These are phyloP conservation scores for Penstemon newberryi DNA, from an alignment of 257 asterid genomes.

Conservation along the genomic window DNA sequence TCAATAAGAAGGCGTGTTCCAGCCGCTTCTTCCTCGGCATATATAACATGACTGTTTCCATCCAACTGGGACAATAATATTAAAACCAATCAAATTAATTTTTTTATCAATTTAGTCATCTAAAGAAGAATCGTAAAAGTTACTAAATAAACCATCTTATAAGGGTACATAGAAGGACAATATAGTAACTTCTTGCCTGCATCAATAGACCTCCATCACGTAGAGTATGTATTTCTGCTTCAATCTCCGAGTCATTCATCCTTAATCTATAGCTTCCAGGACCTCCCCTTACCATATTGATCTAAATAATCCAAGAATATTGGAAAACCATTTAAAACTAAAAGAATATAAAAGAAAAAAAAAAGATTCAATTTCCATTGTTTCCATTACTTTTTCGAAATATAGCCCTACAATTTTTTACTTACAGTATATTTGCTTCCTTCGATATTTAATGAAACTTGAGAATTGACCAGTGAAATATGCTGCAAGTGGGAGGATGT, in stretches of 20 bases:
- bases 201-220: slow-evolving; percentile 96
- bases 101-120: slow-evolving; percentile 15
- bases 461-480: slow-evolving; percentile 91
- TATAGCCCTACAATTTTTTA: slow-evolving; percentile 20
- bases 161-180: slow-evolving; percentile 19
- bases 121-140: slow-evolving; percentile 17
- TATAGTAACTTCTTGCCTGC: slow-evolving; percentile 69
- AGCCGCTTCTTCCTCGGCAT: slow-evolving; percentile 99
- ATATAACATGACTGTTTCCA: slow-evolving; percentile 92
- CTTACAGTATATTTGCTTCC: slow-evolving; percentile 99
- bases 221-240: slow-evolving; percentile 96
- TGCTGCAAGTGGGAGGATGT: slow-evolving; percentile 68
- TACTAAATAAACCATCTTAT: slow-evolving; percentile 14
- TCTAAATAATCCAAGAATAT: slow-evolving; percentile 36
- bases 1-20: slow-evolving; percentile 99
- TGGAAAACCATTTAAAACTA: slow-evolving; percentile 10
- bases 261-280: slow-evolving; percentile 88
- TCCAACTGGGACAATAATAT: slow-evolving; percentile 63
- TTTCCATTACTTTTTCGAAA: slow-evolving; percentile 1
- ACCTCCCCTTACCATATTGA: slow-evolving; percentile 79
- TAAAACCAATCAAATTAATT: slow-evolving; percentile 27
- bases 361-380: slow-evolving; percentile 15
- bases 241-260: slow-evolving; percentile 84
- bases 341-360: not conserved
- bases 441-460: slow-evolving; percentile 93